Evolutionary conservation across 2,329 filamentous ascomycete genomes (phyloP).

Genomic region (Phaeosphaeriaceae sp.): DNA sequence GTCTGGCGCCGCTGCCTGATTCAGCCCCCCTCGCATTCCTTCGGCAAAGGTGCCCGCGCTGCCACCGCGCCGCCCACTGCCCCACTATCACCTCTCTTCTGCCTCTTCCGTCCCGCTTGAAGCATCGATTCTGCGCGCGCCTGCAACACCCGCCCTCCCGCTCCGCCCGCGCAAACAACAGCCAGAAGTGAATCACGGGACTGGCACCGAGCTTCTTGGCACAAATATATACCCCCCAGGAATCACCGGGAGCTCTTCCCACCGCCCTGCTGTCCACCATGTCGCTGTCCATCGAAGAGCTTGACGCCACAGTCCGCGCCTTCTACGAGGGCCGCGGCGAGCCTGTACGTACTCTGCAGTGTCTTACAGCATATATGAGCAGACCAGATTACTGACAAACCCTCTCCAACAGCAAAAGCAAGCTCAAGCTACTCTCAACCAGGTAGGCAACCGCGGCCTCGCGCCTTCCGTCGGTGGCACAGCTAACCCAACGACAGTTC

Average conservation of each 20-base stretch:
- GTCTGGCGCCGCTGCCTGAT: constrained; percentile 11
- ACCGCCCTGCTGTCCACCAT: constrained; percentile 53
- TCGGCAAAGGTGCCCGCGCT: constrained; percentile 32
- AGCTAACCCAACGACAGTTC: constrained; percentile 68
- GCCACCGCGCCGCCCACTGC: constrained; percentile 29
- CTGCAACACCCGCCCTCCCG: constrained; percentile 12
- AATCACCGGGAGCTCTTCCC: constrained; percentile 45
- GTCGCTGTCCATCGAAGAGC: constrained; percentile 83
- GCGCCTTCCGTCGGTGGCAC: constrained; percentile 4
- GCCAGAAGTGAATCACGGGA: constrained; percentile 10
- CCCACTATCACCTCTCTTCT: constrained; percentile 42
- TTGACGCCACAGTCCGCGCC: constrained; percentile 93
- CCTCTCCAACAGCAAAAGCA: constrained; percentile 79
- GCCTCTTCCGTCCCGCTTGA: constrained; percentile 32
- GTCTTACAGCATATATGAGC: constrained; percentile 4
- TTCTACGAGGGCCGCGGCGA: constrained; percentile 98
- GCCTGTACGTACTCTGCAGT: constrained; percentile 66
- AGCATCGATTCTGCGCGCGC: constrained; percentile 35
- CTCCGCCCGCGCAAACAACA: constrained; percentile 18
- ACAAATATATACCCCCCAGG: constrained; percentile 25
- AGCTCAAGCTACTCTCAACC: constrained; percentile 90
- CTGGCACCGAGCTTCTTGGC: constrained; percentile 25
- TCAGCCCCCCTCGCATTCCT: constrained; percentile 5
- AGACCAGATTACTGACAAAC: constrained; percentile 49
- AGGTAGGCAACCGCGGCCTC: constrained; percentile 64